Evolutionary conservation across 192 early-diverging fungal genomes (phyloP), one percentile per base, ranked within the genome.

Genomic region (Umbelopsis ramanniana): DNA sequence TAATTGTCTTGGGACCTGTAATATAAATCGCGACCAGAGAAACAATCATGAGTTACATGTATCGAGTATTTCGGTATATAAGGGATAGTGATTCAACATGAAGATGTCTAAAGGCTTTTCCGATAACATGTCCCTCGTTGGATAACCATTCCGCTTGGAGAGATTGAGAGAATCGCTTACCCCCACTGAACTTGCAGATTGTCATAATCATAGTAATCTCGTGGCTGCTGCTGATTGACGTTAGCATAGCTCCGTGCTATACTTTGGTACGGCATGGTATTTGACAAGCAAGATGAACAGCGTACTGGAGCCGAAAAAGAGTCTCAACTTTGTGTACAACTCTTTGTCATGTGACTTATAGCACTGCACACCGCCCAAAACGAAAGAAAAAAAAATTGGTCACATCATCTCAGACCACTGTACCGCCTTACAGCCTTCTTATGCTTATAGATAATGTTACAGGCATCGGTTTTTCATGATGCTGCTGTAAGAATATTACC

Each of bases 121-220:
- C 26, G 57, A 63, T 63, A 63, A 19, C 57, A 29, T 37, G 57
- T 63, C 26, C 57, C 26, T 29, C 26, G 35, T 37, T 63, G 40
- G 11, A 12, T 43, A 11, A 43, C 40, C 11, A 12, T 43, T 43
- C 40, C 6, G 6, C 35, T 35, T 19, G 26, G 35, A n/a, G 26
- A 63, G 12, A 11, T 22, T 63, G 26, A 8, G 26, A 63, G 37
- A 63, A 63, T 37, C 14, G 26, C 86, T 83, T 89, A 95, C 93
- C 94, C 93, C 96, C 96, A 98, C 73, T 92, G 86, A 48, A 98
- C 89, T 54, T 91, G 86, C 69, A 97, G 77, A 82, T 96, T 96
- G 79, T 97, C 96, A 76, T 98, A 98, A 86, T 99, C 95, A 94
- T 94, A 99, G 85, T 99, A 98, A 26, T 91, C 85, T 71, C 86